Evolutionary conservation across 1,284 basidiomycete species (phyloP).

Genomic region (Ustilago shanxiensis): DNA sequence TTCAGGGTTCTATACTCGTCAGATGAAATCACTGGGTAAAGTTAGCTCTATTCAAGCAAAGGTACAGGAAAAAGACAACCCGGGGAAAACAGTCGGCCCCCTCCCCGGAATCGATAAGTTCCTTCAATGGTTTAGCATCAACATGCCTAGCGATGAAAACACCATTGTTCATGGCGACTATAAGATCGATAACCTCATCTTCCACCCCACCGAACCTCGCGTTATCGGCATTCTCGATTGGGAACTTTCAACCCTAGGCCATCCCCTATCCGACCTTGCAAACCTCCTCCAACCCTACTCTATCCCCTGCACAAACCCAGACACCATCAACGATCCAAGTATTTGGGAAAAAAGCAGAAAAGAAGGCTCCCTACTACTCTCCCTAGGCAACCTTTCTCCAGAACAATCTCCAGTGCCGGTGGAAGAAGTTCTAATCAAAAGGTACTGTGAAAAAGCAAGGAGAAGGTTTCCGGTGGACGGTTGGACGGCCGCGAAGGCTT

Average conservation of each 20-base stretch:
- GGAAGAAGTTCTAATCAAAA: constrained; percentile 80
- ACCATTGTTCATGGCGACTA: constrained; percentile 92
- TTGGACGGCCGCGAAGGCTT: constrained; percentile 84
- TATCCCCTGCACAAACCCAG: constrained; percentile 27
- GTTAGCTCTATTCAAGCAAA: constrained; percentile 81
- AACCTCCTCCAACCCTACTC: constrained; percentile 82
- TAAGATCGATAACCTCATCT: constrained; percentile 95
- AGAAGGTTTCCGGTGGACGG: constrained; percentile 80
- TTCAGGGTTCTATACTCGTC: constrained; percentile 87
- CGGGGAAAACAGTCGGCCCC: constrained; percentile 72
- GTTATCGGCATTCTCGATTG: constrained; percentile 96
- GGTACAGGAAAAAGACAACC: constrained; percentile 76
- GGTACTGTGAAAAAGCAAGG: constrained; percentile 78
- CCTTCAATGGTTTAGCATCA: constrained; percentile 80
- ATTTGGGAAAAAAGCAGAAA: constrained; percentile 18
- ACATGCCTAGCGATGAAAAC: constrained; percentile 79
- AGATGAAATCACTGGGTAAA: constrained; percentile 84
- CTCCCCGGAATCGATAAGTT: constrained; percentile 82
- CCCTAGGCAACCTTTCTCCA: constrained; percentile 71
- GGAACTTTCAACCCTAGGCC: constrained; percentile 84
- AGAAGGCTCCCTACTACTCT: constrained; percentile 47
- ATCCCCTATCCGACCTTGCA: constrained; percentile 84
- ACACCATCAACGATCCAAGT: constrained; percentile 25
- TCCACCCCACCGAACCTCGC: constrained; percentile 88
- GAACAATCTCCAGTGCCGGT: constrained; percentile 74